Conservation (phyloP, 2,329 filamentous ascomycete genomes). For the Fusarium burgessii region DNA sequence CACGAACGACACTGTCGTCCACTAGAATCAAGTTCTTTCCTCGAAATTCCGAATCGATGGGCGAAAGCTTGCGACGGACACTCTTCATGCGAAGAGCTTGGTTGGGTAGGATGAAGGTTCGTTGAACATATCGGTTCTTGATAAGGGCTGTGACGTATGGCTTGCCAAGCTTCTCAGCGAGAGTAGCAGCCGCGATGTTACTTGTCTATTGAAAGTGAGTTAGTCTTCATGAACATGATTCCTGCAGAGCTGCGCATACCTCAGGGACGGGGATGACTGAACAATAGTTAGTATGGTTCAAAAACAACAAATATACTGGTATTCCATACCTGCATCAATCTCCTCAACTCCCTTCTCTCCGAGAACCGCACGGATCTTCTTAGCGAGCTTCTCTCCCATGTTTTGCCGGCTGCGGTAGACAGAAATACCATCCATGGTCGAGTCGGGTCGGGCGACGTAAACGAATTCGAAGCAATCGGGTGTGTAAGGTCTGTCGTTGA, state of each 20-base stretch:
- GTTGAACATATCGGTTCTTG: constrained; percentile 90
- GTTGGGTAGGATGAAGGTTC: constrained; percentile 82
- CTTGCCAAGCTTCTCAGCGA: constrained; percentile 81
- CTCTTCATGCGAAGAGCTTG: constrained; percentile 85
- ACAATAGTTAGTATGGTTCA: constrained; percentile 11
- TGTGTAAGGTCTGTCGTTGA: constrained; percentile 74
- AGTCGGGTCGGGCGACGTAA: constrained; percentile 88
- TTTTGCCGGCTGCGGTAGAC: constrained; percentile 86
- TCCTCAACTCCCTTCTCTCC: constrained; percentile 77
- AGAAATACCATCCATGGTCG: constrained; percentile 86
- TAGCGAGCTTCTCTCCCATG: constrained; percentile 86
- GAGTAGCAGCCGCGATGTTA: constrained; percentile 81
- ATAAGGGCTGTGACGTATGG: constrained; percentile 86
- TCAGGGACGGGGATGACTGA: constrained; percentile 65
- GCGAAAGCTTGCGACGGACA: constrained; percentile 88
- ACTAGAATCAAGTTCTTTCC: constrained; percentile 85
- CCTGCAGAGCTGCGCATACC: constrained; percentile 30
- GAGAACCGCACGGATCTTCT: constrained; percentile 75
- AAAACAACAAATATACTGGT: not conserved
- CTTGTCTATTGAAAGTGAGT: constrained; percentile 68
- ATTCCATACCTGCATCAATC: constrained; percentile 72
- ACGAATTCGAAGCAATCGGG: constrained; percentile 72
- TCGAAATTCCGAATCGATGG: constrained; percentile 87
- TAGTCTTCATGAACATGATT: not conserved
- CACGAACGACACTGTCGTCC: constrained; percentile 90